Conservation (phyloP, 1,284 basidiomycete species). For the Apiotrichum sp. region DNA sequence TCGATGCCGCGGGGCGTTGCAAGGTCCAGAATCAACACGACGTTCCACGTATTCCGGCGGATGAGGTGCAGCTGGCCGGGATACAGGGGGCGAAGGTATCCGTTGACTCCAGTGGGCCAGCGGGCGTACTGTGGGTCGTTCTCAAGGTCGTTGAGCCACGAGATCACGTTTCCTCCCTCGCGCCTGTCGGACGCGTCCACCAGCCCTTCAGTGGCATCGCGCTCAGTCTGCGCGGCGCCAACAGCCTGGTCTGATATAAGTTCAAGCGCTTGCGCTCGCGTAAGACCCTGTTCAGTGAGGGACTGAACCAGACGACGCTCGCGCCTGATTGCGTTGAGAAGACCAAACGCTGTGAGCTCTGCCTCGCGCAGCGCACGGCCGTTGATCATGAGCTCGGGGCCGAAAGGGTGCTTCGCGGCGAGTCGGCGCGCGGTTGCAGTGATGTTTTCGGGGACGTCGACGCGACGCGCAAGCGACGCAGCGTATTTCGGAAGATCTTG, state of each 20-base stretch:
- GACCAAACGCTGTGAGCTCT: constrained; percentile 64
- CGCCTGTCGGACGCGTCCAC: constrained; percentile 81
- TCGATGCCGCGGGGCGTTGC: constrained; percentile 57
- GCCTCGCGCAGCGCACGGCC: constrained; percentile 59
- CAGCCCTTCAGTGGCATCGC: constrained; percentile 62
- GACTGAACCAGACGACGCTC: constrained; percentile 64
- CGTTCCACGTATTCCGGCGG: constrained; percentile 70
- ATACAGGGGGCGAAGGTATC: constrained; percentile 36
- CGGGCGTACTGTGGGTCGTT: constrained; percentile 54
- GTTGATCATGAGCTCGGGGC: constrained; percentile 63
- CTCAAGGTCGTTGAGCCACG: constrained; percentile 87
- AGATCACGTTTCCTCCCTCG: constrained; percentile 67
- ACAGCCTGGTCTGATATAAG: constrained; percentile 63
- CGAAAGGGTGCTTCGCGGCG: constrained; percentile 20
- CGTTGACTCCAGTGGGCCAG: constrained; percentile 28
- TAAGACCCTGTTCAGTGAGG: constrained; percentile 60
- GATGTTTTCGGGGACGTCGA: constrained; percentile 50
- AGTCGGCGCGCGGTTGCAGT: constrained; percentile 57
- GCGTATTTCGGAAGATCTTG: constrained; percentile 86
- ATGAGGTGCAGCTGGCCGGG: constrained; percentile 70
- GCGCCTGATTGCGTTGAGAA: constrained; percentile 64
- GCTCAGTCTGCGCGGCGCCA: constrained; percentile 51
- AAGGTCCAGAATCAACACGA: constrained; percentile 71
- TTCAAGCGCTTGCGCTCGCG: constrained; percentile 59
- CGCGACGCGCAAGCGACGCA: constrained; percentile 61